Evolutionary conservation across 345 rosid genomes (phyloP).

Genomic region (Rhizophora apiculata): DNA sequence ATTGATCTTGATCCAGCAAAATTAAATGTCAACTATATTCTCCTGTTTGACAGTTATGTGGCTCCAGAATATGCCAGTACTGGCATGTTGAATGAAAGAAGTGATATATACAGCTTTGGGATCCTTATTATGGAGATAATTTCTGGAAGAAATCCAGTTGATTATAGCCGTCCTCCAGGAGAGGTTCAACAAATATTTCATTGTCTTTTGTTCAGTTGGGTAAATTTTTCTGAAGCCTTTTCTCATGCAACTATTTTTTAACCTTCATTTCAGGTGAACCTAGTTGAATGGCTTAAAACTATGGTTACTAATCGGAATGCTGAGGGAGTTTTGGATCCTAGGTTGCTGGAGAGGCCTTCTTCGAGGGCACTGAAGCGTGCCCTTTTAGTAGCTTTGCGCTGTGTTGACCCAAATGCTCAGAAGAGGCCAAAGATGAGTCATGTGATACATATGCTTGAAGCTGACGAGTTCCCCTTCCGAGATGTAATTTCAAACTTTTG

Average conservation of each 20-base stretch:
- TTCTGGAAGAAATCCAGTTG: conserved; percentile 95
- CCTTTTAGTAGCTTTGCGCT: conserved; percentile 81
- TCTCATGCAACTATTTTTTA: not conserved
- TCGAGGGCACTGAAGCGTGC: conserved; percentile 82
- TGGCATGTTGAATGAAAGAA: conserved; percentile 95
- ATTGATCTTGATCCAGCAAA: not conserved
- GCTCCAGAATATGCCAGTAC: conserved; percentile 99
- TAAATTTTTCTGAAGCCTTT: not conserved
- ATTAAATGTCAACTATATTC: not conserved
- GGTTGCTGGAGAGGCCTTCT: conserved; percentile 72
- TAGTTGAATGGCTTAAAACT: conserved; percentile 90
- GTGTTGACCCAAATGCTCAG: conserved; percentile 94
- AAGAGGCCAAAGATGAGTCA: conserved; percentile 97
- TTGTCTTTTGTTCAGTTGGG: conserved; percentile 6
- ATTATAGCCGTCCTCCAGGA: conserved; percentile 77
- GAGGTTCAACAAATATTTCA: conserved; percentile 44
- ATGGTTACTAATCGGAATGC: conserved; percentile 82
- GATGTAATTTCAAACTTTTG: conserved; percentile 44
- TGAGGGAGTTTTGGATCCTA: conserved; percentile 82
- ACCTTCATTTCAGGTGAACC: conserved; percentile 57
- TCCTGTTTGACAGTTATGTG: conserved; percentile 52
- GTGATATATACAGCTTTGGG: conserved; percentile 93
- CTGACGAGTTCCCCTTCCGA: conserved; percentile 76
- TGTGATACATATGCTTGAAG: conserved; percentile 95
- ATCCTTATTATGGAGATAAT: conserved; percentile 90